Base-by-base conservation (phyloP, 345 rosid species). In the Triadica sebifera region DNA sequence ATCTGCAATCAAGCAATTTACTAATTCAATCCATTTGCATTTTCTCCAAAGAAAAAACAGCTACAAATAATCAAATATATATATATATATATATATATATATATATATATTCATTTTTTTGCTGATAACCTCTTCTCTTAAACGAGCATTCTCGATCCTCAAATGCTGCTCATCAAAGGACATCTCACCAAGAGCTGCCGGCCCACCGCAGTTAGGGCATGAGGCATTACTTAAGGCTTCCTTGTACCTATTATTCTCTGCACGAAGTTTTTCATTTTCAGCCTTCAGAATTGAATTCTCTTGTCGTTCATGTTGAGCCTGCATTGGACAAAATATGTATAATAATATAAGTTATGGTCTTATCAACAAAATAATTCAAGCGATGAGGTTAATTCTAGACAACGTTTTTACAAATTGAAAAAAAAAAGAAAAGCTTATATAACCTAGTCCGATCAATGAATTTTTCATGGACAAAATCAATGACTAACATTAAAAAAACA, bases 131-230 rank as follows among this genome's bases (percentile, higher is more conserved):
- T 94, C 98, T 80, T 94, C 98, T 61, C 88, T 84, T 67, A 94
- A 70, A 64, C 98, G 95, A 34, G 83, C 90, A 64, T 92, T 94
- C 76, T 94, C 98, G 1, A 94, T 91, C 81, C 98, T 89, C 83
- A 91, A 55, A 73, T 94, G 97, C 45, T 94, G 98, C 77, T 94
- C 98, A n/a, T 94, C 98, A 64, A 92, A 94, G 6, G 98, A 92
- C 97, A 94, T 89, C 74, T 94, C 98, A 7, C 98, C 98, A 4
- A 89, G 84, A 55, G 95, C 87, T 0, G 95, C 93, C 0, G 92
- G 93, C 19, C 97, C 91, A 0, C 98, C 98, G 64, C 98, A 94
- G 78, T 81, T 94, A 38, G 91, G 93, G 79, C 98, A 94, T n/a
- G 97, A 79, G 24, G 93, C 86, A 51, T 81, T 92, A 65, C 72